Base-by-base conservation (phyloP, 441 rosid species). In the Adansonia rubrostipa region DNA sequence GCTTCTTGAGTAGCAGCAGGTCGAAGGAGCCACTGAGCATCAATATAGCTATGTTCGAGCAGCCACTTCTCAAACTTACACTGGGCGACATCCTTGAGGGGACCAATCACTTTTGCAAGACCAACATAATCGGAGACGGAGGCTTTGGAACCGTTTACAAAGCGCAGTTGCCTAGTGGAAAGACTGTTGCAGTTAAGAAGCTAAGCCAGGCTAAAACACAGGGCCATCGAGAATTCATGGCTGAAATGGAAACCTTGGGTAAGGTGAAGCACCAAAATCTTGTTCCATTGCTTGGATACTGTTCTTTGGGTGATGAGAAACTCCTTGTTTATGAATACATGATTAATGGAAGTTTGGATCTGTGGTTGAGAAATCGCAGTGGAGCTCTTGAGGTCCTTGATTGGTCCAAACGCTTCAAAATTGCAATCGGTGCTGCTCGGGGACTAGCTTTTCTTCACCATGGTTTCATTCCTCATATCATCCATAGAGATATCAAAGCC, bases 231-330 rank as follows among this genome's bases (percentile, higher is more conserved):
- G 98, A 96, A 72, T 96, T 94, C 87, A 85, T 87, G 0, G 99
- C 99, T 0, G 99, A 94, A 74, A 91, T 94, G 99, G 97, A 96
- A 83, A 96, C 98, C 9, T 51, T 96, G 71, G 98, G 98, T 45
- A 96, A 96, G 87, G 97, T 96, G 24, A 96, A 93, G 88, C 98
- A 96, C 87, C 89, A 80, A 45, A 94, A 96, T 74, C 93, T 96
- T 0, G 97, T 96, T 15, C 89, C 97, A 13, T 66, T 96, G 79
- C 93, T 96, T 1, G 98, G 97, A 3, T 96, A 94, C 81, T 93
- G 97, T 81, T 90, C 97, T 28, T 84, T 82, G 4, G 88, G 86
- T 6, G 97, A 92, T 76, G 99, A 96, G 81, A 96, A 94, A 86
- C 88, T 94, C 15, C 97, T 96, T 20, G 96, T 96, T 48, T 96